These are phyloP conservation scores for Basipetospora chlamydospora DNA, from an alignment of 2,329 filamentous ascomycete genomes.

Conservation along the genomic window DNA sequence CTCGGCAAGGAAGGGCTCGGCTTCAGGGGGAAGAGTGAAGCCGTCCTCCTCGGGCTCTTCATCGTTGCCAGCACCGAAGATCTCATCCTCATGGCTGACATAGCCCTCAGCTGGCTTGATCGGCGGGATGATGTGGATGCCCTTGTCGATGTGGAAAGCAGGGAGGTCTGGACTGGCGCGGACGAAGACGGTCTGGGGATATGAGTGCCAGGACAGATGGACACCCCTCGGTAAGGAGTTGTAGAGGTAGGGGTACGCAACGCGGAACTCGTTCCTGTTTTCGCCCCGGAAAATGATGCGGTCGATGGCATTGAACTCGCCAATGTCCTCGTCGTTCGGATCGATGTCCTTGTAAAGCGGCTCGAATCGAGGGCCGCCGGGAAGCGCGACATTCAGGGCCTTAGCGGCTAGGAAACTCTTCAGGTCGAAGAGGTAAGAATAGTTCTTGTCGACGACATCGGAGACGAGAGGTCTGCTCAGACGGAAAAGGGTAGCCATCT, in stretches of 20 bases:
- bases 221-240: constrained; percentile 94
- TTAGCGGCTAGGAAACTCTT: constrained; percentile 94
- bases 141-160: constrained; percentile 95
- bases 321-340: constrained; percentile 97
- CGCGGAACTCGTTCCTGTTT: constrained; percentile 88
- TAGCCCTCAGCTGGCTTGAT: constrained; percentile 92
- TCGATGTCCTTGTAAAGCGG: constrained; percentile 97
- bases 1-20: constrained; percentile 80
- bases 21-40: constrained; percentile 65
- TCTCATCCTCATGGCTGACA: constrained; percentile 79
- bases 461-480: constrained; percentile 82
- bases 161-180: constrained; percentile 75
- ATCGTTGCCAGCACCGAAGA: constrained; percentile 71
- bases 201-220: constrained; percentile 81
- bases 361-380: constrained; percentile 93
- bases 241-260: constrained; percentile 89
- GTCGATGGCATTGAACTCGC: constrained; percentile 98
- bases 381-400: constrained; percentile 89
- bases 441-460: constrained; percentile 89
- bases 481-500: constrained; percentile 92
- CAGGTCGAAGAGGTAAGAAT: constrained; percentile 93
- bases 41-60: constrained; percentile 63
- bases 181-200: constrained; percentile 85
- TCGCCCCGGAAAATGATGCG: constrained; percentile 96
- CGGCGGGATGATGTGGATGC: constrained; percentile 94